phyloP scores from a whole-genome alignment of 495 filamentous ascomycete species.

The Astrothelium subdiscretum region DNA sequence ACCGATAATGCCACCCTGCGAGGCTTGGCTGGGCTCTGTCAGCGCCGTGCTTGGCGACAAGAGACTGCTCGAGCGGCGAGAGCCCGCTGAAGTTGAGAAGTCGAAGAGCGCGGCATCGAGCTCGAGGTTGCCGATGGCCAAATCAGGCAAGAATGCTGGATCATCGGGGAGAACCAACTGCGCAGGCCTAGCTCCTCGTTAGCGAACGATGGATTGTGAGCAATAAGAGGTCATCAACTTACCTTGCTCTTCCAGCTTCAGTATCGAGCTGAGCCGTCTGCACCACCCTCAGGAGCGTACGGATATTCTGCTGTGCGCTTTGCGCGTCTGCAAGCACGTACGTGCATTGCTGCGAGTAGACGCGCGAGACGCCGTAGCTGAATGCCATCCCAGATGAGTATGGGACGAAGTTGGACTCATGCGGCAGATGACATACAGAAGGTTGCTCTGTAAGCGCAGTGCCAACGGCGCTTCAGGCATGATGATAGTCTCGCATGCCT shows the following conservation, averaged over 20 bases:
- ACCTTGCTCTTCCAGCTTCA: conserved; percentile 57
- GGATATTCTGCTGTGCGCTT: conserved; percentile 61
- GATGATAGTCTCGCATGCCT: conserved; percentile 77
- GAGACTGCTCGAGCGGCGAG: conserved; percentile 25
- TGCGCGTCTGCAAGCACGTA: conserved; percentile 77
- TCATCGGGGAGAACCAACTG: conserved; percentile 75
- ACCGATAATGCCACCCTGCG: conserved; percentile 14
- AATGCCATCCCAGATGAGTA: not conserved
- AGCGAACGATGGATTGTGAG: not conserved
- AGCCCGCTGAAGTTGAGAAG: conserved; percentile 17
- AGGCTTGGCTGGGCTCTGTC: conserved; percentile 26
- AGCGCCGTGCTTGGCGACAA: conserved; percentile 22
- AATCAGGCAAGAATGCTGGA: conserved; percentile 70
- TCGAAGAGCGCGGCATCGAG: conserved; percentile 39
- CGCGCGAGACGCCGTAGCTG: conserved; percentile 71
- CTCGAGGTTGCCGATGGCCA: conserved; percentile 44
- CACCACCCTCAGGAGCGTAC: conserved; percentile 45
- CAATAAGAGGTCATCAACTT: conserved; percentile 39
- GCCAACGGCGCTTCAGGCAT: conserved; percentile 81
- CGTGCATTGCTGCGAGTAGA: conserved; percentile 74
- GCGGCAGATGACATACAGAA: conserved; percentile 45
- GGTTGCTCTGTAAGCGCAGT: conserved; percentile 77
- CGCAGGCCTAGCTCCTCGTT: conserved; percentile 46
- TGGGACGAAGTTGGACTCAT: not conserved
- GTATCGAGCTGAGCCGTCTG: conserved; percentile 52